A percentile compares a stretch with the other conserved stretches of the same genome.
phyloP scores from a whole-genome alignment of 2,329 filamentous ascomycete genomes.

The Domatiomyces globalis region DNA sequence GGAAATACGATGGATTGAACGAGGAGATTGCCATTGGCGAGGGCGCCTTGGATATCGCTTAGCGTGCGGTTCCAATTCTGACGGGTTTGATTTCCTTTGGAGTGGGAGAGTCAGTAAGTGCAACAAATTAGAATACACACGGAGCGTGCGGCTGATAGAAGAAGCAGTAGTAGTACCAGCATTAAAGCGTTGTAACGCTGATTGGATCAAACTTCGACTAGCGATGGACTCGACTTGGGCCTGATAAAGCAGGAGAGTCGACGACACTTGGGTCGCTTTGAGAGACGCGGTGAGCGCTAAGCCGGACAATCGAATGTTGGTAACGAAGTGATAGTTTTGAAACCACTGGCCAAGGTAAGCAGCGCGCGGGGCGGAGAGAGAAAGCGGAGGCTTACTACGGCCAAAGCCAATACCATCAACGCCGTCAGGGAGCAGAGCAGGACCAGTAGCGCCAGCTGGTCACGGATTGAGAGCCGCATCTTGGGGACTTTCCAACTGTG shows the following conservation, averaged over 20 bases:
- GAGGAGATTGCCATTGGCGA: conserved; percentile 46
- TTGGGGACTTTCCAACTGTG: conserved; percentile 2
- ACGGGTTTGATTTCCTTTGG: conserved; percentile 37
- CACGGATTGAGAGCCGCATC: conserved; percentile 77
- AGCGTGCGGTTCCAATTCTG: conserved; percentile 48
- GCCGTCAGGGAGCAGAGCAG: conserved; percentile 59
- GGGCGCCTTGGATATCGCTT: conserved; percentile 56
- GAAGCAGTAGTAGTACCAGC: conserved; percentile 11
- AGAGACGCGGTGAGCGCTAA: conserved; percentile 69
- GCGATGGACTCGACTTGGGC: conserved; percentile 58
- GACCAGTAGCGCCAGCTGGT: conserved; percentile 73
- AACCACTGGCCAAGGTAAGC: conserved; percentile 32
- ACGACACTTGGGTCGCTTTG: conserved; percentile 68
- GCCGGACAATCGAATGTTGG: conserved; percentile 43
- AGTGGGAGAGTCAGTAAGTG: neutral
- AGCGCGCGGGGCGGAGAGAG: neutral
- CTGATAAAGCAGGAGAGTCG: conserved; percentile 65
- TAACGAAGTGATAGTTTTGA: conserved; percentile 48
- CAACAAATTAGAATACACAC: conserved; percentile 15
- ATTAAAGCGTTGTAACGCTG: conserved; percentile 38
- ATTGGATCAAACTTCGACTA: conserved; percentile 45
- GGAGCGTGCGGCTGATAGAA: conserved; percentile 19
- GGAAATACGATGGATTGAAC: conserved; percentile 63
- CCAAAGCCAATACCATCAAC: conserved; percentile 64
- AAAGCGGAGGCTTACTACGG: conserved; percentile 35